Evolutionary conservation across 148 eudicot species (phyloP).

Genomic region (Arbutus unedo): DNA sequence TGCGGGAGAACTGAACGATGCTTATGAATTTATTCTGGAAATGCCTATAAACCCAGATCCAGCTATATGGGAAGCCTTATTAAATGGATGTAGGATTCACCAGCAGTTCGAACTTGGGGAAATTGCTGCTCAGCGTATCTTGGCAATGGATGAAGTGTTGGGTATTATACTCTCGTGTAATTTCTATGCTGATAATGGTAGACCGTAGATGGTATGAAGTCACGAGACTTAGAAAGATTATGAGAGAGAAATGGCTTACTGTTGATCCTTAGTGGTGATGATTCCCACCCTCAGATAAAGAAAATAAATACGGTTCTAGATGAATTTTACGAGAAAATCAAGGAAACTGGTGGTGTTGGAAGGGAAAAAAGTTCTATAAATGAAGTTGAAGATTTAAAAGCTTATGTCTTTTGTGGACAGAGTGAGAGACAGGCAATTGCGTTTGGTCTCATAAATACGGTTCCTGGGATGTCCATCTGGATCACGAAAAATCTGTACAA

Average conservation of each 20-base stretch:
- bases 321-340: conserved; percentile 69
- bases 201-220: conserved; percentile 67
- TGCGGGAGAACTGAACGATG: conserved; percentile 69
- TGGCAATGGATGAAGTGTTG: conserved; percentile 56
- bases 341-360: conserved; percentile 28
- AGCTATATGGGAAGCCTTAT: conserved; percentile 90
- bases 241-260: conserved; percentile 67
- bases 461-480: conserved; percentile 80
- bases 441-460: conserved; percentile 71
- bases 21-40: conserved; percentile 50
- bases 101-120: conserved; percentile 64
- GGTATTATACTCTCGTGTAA: conserved; percentile 76
- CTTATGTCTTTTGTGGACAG: conserved; percentile 86
- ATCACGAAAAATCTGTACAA: conserved; percentile 83
- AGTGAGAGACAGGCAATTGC: conserved; percentile 83
- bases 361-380: conserved; percentile 30
- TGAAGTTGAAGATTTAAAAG: conserved; percentile 56
- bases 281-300: conserved; percentile 67
- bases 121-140: conserved; percentile 55
- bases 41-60: conserved; percentile 77
- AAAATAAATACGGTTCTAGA: conserved; percentile 62
- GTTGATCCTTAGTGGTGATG: conserved; percentile 84
- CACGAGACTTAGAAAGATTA: conserved; percentile 52
- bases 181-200: conserved; percentile 56
- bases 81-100: conserved; percentile 82